These are phyloP conservation scores for Salvia sclarea DNA, from an alignment of 305 asterid species.

Conservation along the genomic window DNA sequence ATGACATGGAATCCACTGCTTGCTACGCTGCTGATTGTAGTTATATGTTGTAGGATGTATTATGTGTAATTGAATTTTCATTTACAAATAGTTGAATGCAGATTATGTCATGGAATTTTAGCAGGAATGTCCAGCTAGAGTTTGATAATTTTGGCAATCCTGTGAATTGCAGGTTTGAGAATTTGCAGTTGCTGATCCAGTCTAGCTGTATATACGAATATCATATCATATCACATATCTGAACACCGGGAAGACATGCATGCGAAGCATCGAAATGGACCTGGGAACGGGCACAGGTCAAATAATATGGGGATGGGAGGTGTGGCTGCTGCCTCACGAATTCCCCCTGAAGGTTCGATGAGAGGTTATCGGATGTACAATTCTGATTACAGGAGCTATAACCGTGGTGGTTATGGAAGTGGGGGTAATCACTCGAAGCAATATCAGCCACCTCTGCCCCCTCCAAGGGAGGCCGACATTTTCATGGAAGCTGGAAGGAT, in stretches of 20 bases:
- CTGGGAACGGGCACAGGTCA: constrained; percentile 73
- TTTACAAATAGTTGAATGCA: constrained; percentile 15
- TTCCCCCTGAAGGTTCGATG: constrained; percentile 64
- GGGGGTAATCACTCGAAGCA: constrained; percentile 71
- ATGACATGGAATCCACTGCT: not conserved
- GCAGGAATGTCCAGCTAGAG: constrained; percentile 8
- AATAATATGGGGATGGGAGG: constrained; percentile 60
- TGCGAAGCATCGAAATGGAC: constrained; percentile 65
- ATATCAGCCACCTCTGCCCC: constrained; percentile 49
- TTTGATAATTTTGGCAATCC: constrained; percentile 7
- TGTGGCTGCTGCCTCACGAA: constrained; percentile 47
- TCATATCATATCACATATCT: constrained; percentile 6
- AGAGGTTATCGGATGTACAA: constrained; percentile 59
- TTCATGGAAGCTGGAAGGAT: constrained; percentile 91
- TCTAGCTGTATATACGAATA: constrained; percentile 18
- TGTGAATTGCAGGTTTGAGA: constrained; percentile 40
- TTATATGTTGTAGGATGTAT: constrained; percentile 8
- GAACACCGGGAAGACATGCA: constrained; percentile 54
- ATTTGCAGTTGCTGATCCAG: constrained; percentile 22
- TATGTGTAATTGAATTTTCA: not conserved
- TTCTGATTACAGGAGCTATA: constrained; percentile 54
- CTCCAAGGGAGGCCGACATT: constrained; percentile 52
- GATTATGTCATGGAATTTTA: constrained; percentile 21
- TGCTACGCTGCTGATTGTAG: not conserved
- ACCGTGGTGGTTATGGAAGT: constrained; percentile 63